Percentiles rank a stretch among this genome's conserved stretches.
These are phyloP conservation scores for Maudiozyma bulderi DNA, from an alignment of 805 yeast species.

Conservation along the genomic window DNA sequence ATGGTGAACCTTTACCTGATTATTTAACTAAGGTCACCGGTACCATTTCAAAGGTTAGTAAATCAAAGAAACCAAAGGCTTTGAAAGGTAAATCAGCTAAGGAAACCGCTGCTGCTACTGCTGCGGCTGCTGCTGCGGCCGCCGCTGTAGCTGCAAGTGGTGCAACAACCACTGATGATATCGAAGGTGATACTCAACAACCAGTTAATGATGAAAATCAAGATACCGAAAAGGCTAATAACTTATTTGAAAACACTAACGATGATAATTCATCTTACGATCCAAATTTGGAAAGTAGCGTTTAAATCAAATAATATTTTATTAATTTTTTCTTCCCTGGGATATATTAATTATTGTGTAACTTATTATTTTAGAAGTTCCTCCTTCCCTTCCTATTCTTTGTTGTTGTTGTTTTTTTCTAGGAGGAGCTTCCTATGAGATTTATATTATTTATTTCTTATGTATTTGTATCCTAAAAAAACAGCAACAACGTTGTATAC, in stretches of 20 bases:
- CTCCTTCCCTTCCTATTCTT: too few species aligned
- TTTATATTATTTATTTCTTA: background rate
- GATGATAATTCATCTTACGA: constrained; percentile 16
- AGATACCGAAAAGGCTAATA: constrained; percentile 5
- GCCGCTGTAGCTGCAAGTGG: background rate
- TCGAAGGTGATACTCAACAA: background rate
- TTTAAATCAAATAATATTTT: constrained; percentile 4
- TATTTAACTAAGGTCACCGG: constrained; percentile 83
- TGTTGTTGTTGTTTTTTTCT: too few species aligned
- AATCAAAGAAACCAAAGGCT: constrained; percentile 23
- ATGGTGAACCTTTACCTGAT: constrained; percentile 67
- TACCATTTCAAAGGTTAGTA: constrained; percentile 51
- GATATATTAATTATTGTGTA: too few species aligned
- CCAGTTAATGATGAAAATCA: background rate
- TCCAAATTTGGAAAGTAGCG: constrained; percentile 15
- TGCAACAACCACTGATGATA: constrained; percentile 3
- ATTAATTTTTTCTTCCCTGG: background rate
- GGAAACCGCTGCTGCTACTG: background rate
- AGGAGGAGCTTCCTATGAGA: too few species aligned
- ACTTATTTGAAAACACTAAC: constrained; percentile 10
- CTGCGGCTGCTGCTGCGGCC: background rate
- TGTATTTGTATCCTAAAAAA: too few species aligned
- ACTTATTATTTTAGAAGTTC: too few species aligned
- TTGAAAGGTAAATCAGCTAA: background rate
- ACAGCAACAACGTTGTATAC: too few species aligned